phyloP scores from a whole-genome alignment of 78 protist genomes.

The Tieghemostelium lacteum region DNA sequence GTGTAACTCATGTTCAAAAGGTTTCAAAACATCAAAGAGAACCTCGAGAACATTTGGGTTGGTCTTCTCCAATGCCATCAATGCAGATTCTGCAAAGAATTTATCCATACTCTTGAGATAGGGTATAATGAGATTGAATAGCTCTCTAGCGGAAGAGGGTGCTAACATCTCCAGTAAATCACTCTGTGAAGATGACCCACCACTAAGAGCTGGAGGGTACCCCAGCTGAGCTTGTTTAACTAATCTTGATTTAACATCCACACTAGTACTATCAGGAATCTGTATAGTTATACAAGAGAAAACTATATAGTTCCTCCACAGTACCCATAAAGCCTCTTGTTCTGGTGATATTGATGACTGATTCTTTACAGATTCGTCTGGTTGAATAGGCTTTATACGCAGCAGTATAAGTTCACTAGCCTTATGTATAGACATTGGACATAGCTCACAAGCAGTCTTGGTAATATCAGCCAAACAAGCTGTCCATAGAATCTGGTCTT shows the following conservation, averaged over 20 bases:
- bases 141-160: slow-evolving; percentile 47
- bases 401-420: slow-evolving; percentile 46
- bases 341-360: slow-evolving; percentile 20
- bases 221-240: slow-evolving; percentile 20
- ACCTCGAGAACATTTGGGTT: slow-evolving; percentile 63
- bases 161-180: not conserved
- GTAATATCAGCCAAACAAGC: slow-evolving; percentile 69
- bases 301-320: slow-evolving; percentile 82
- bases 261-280: slow-evolving; percentile 33
- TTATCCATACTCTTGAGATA: slow-evolving; percentile 53
- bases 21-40: slow-evolving; percentile 60
- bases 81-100: slow-evolving; percentile 48
- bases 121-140: slow-evolving; percentile 69
- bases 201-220: too few species aligned
- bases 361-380: slow-evolving; percentile 39
- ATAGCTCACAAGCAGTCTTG: slow-evolving; percentile 22
- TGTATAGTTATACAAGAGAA: slow-evolving; percentile 65
- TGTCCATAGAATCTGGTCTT: slow-evolving; percentile 54
- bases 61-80: slow-evolving; percentile 78
- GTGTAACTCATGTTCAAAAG: slow-evolving; percentile 67
- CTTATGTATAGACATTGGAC: slow-evolving; percentile 41
- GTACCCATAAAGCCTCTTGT: slow-evolving; percentile 48
- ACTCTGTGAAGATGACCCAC: not conserved
- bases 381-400: slow-evolving; percentile 52
- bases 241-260: not conserved